Evolutionary conservation across 768 basidiomycete species (phyloP).

Genomic region (Rhodotorula toruloides): DNA sequence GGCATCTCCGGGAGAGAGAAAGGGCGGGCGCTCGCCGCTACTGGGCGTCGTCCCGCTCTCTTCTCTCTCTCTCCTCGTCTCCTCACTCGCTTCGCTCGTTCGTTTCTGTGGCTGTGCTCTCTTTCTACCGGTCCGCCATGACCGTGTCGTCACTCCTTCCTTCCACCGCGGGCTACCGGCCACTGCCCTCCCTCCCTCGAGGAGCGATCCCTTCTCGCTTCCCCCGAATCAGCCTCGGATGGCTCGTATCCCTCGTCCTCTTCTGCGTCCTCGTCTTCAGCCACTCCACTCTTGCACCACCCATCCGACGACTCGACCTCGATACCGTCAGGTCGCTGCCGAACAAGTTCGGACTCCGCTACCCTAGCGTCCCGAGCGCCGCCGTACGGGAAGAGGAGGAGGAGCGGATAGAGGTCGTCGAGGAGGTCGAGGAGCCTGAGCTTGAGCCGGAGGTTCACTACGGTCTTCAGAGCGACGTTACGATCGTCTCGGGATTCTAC

Average conservation of each 20-base stretch:
- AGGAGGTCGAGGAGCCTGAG: background rate
- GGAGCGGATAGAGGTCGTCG: background rate
- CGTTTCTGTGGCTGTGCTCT: no score
- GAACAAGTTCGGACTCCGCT: background rate
- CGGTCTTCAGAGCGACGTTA: no score
- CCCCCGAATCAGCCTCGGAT: constrained; percentile 15
- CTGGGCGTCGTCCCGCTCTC: no score
- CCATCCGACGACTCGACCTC: background rate
- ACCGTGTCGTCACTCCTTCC: no score
- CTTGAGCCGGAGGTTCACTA: constrained; percentile 14
- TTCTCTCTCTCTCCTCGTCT: no score
- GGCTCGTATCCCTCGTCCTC: constrained; percentile 17
- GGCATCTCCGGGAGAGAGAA: no score
- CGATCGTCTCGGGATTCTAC: constrained; percentile 40
- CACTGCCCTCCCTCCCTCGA: no score
- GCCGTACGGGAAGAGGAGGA: background rate
- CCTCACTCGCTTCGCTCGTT: no score
- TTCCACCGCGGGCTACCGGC: no score
- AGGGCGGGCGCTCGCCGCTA: no score
- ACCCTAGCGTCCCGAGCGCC: background rate
- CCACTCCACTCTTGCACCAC: background rate
- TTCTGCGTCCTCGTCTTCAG: constrained; percentile 14
- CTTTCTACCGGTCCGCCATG: no score
- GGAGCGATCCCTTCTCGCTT: no score
- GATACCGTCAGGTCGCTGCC: background rate